Evolutionary conservation across 2,329 filamentous ascomycete species (phyloP).

Genomic region (Massarina eburnea): DNA sequence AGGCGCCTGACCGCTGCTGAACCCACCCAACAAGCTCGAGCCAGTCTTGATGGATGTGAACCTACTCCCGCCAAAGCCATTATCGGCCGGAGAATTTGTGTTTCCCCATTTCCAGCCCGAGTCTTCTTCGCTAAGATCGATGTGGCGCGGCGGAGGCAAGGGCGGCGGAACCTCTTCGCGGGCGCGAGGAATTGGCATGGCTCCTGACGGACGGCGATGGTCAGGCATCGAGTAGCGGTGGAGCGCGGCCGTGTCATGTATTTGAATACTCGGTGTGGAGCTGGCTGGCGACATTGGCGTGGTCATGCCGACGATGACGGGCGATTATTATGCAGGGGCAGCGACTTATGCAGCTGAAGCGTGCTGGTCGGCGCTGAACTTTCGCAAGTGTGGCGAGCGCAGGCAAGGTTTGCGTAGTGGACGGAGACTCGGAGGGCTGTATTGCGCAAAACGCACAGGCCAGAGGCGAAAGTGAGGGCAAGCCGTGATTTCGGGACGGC

Average conservation of each 20-base stretch:
- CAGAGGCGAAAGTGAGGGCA: neutral
- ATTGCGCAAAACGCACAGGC: slow-evolving; percentile 7
- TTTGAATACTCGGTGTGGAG: slow-evolving; percentile 44
- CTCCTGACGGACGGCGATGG: slow-evolving; percentile 44
- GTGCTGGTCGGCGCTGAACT: neutral
- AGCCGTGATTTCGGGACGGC: slow-evolving; percentile 1
- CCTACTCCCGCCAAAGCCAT: slow-evolving; percentile 50
- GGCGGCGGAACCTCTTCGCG: slow-evolving; percentile 58
- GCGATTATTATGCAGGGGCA: slow-evolving; percentile 22
- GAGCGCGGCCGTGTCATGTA: slow-evolving; percentile 41
- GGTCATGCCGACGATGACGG: slow-evolving; percentile 26
- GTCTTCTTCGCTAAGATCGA: slow-evolving; percentile 60
- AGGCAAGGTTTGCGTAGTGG: slow-evolving; percentile 32
- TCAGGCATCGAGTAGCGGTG: slow-evolving; percentile 37
- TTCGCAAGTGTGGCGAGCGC: neutral
- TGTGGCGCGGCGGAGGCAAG: slow-evolving; percentile 63
- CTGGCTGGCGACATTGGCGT: slow-evolving; percentile 39
- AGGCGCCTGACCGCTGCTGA: slow-evolving; percentile 19
- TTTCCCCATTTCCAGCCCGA: slow-evolving; percentile 66
- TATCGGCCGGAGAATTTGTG: slow-evolving; percentile 54
- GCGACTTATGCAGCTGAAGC: slow-evolving; percentile 42
- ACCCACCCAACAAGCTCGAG: slow-evolving; percentile 48
- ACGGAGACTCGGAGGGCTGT: neutral
- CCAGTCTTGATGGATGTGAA: slow-evolving; percentile 50
- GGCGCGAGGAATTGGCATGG: slow-evolving; percentile 65